Percentiles rank a stretch among this genome's conserved stretches.
Evolutionary conservation across 768 basidiomycete genomes (phyloP).

Genomic region (Lepiota brunneoincarnata): DNA sequence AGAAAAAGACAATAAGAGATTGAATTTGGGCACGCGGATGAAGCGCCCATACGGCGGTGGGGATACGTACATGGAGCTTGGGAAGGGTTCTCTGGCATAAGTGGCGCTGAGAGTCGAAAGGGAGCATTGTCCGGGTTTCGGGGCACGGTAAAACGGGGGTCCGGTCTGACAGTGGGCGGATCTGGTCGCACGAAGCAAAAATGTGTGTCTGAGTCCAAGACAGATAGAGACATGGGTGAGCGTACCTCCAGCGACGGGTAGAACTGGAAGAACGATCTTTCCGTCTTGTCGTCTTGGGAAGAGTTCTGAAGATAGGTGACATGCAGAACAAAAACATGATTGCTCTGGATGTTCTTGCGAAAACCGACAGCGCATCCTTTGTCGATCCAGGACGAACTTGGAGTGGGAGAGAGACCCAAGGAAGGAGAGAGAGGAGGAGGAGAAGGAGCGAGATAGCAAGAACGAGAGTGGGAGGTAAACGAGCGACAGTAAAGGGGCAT

Average conservation of each 20-base stretch:
- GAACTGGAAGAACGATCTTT: slow-evolving; percentile 8
- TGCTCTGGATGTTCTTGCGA: slow-evolving; percentile 9
- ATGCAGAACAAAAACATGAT: slow-evolving; percentile 11
- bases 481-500: slow-evolving; percentile 13
- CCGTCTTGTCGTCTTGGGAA: slow-evolving; percentile 13
- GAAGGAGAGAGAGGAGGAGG: background rate
- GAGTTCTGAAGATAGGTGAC: slow-evolving; percentile 13
- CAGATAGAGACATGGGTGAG: background rate
- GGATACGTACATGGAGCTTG: slow-evolving; percentile 7
- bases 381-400: background rate
- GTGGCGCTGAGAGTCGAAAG: slow-evolving; percentile 3
- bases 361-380: slow-evolving; percentile 6
- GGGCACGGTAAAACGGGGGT: background rate
- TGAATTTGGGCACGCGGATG: background rate
- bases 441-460: background rate
- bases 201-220: no score
- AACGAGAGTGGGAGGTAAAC: slow-evolving; percentile 10
- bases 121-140: background rate
- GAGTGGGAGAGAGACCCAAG: background rate
- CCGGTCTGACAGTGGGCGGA: background rate
- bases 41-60: background rate
- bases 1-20: background rate
- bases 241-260: slow-evolving; percentile 2
- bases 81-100: slow-evolving; percentile 2
- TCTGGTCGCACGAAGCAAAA: background rate